Base-by-base conservation (phyloP, 2,329 filamentous ascomycete genomes). In the Fusarium goolgardi region DNA sequence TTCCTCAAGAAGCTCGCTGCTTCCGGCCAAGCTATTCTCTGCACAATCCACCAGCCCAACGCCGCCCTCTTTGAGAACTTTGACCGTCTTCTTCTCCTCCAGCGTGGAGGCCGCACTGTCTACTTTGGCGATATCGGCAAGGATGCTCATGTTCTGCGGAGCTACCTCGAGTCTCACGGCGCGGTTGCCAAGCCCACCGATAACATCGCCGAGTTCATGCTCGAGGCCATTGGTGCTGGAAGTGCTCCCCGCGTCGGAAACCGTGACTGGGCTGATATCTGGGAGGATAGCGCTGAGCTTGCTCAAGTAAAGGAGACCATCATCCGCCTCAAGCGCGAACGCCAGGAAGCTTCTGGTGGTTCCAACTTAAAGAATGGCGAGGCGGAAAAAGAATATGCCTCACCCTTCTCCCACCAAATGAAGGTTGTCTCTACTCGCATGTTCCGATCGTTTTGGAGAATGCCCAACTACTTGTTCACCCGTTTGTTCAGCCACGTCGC, bases 31-130 rank as follows among this genome's bases (percentile, higher is more conserved):
- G 93, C 93, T 12, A 93, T 97, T 70, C 85, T 97, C 5, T 96
- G 93, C 80, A 97, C 94, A 0, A 97, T 97, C 67, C 94, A 97
- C 77, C 94, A 97, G 76, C 93, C 94, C 2, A 95, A 94, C 69
- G 91, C 92, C 18, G 89, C 92, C 0, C 84, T 97, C 0, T 97
- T 97, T 71, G 92, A 96, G 77, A 91, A 94, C 78, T 97, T 97
- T 69, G 93, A 97, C 75, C 87, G 93, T 15, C 84, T 97, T 3
- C 81, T 97, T 7, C 84, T 97, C 4, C 84, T 97, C 3, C 88
- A 95, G 78, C 85, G 87, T 40, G 93, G 93, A 62, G 93, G 93
- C 6, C 86, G 90, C 55, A 92, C 91, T 46, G 92, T 96, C 50
- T 97, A 97, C 81, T 95, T 96, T 73, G 93, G 93, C 21, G 90